Percentiles rank a stretch among this genome's conserved stretches.
These are phyloP conservation scores for Datura wrightii DNA, from an alignment of 257 asterid genomes.

Conservation along the genomic window DNA sequence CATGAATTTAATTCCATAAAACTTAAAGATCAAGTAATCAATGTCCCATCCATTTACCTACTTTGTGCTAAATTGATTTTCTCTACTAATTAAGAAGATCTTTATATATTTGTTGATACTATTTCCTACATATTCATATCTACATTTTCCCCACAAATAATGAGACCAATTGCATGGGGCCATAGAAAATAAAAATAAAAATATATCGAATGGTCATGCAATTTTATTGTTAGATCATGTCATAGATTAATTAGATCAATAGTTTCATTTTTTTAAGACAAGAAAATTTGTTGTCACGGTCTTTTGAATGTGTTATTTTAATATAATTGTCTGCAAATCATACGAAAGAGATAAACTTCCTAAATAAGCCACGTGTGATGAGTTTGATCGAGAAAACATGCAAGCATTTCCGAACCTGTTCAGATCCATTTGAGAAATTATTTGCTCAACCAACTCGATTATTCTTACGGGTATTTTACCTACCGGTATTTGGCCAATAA, in stretches of 20 bases:
- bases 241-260: not conserved
- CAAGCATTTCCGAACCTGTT: no score
- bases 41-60: constrained; percentile 12
- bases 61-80: not conserved
- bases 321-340: no score
- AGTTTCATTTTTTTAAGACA: no score
- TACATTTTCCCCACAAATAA: not conserved
- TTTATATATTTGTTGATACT: not conserved
- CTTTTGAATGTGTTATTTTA: no score
- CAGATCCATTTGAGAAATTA: no score
- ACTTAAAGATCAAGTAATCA: constrained; percentile 14
- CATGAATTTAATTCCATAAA: constrained; percentile 7
- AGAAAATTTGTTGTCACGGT: no score
- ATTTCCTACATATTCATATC: not conserved
- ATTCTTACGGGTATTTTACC: no score
- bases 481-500: no score
- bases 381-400: no score
- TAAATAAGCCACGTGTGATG: no score
- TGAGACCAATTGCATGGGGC: not conserved
- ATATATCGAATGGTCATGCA: not conserved
- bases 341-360: no score
- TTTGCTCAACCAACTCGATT: no score
- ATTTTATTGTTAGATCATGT: constrained; percentile 10
- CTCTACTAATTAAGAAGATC: not conserved
- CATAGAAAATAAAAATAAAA: not conserved